Evolutionary conservation across 345 rosid genomes (phyloP), one percentile per base, ranked within the genome.

Genomic region (Ceriops tagal): DNA sequence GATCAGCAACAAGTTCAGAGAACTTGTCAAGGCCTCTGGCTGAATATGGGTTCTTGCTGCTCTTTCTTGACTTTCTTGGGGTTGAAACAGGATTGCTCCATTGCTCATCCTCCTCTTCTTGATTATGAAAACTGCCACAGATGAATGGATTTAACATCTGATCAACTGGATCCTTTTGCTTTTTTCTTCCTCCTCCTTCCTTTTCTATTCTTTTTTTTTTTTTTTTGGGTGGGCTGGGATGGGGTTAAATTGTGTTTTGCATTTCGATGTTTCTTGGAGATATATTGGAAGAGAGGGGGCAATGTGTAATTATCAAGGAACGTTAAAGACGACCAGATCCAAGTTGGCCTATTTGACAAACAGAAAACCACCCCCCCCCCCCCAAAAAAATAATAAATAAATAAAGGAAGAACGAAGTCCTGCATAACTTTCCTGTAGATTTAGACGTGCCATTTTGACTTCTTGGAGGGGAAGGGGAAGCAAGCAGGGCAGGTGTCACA

Each of bases 21-120:
- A 92, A 92, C 68, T 89, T 89, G 66, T 88, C 96, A 2, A 88
- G 92, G 47, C 97, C 96, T 5, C 84, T 90, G 10, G 58, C 70
- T 1, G 97, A 82, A 70, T 83, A 92, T 0, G 96, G 98, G 85
- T 92, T 92, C 67, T 84, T 82, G 66, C 35, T 68, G 28, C 60
- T 58, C 49, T 69, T 77, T 67, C 79, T 81, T 66, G 87, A 75
- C 75, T 64, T 80, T 59, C 58, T 84, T 11, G 73, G 30, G 13
- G 26, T 71, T 18, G 78, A 68, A 39, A 53, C 39, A 15, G 62
- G 73, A 22, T 63, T 71, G 53, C 37, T 62, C 61, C 61, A 70
- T 51, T 55, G 32, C 58, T 64, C 58, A 28, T 70, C 75, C 6
- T 73, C 80, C 20, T 76, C 79, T 20, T 77, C 77, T 24, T 83